Evolutionary conservation across 306 rosid genomes (phyloP), one percentile per base, ranked within the genome.

Genomic region (Citrullus mucosospermus): DNA sequence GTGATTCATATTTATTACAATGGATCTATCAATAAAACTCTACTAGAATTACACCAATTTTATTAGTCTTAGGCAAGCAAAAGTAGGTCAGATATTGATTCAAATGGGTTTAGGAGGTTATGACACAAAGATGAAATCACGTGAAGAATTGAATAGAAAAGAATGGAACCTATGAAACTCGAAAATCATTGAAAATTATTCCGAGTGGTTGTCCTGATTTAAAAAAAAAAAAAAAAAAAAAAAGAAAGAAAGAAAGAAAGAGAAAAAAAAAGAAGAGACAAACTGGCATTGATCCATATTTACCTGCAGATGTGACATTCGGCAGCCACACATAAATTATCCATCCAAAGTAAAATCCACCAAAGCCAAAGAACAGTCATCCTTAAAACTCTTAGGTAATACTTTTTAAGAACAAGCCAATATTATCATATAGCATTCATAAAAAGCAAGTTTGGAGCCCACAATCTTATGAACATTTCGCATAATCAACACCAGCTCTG

Each of bases 391-490:
- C 55, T 76, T 34, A n/a, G 79, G 67, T 76, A 38, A 39, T 17
- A 54, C 20, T 38, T 55, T 17, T 41, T 17, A 74, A 73, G 62
- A 51, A 53, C 62, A 79, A 54, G 15, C 54, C 55, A 57, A 56
- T 57, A n/a, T 57, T 53, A 53, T 53, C 54, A 76, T 75, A 53
- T 75, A 53, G 79, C 38, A 76, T 39, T 51, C 57, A 53, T 53
- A 53, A 55, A 57, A 58, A 39, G 68, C 41, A 76, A 20, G 69
- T 58, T 76, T 76, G 9, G 55, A 76, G 36, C 55, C 38, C 69
- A 41, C 41, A 76, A n/a, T 76, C 67, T 12, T 57, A 76, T 76
- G 55, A 76, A 76, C 79, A 76, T 58, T 54, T 75, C 20, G 38
- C 34, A 6, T n/a, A 9, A 75, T 55, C 18, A 56, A 38, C n/a